A percentile compares a stretch with the other conserved stretches of the same genome.
phyloP scores from a whole-genome alignment of 768 basidiomycete genomes.

The Lactifluus subvellereus region DNA sequence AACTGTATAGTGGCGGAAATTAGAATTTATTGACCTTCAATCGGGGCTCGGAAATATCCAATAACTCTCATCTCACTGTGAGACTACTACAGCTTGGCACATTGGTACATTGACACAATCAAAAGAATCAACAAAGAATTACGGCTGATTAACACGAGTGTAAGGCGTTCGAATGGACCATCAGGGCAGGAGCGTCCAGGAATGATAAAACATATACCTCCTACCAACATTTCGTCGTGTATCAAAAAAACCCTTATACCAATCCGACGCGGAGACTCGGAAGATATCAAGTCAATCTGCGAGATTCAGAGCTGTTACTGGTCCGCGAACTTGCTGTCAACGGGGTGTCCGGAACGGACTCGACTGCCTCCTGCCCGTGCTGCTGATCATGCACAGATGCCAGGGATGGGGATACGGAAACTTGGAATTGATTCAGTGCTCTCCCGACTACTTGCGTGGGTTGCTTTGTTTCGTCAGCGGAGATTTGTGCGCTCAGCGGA shows the following conservation, averaged over 20 bases:
- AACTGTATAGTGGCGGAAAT: conserved; percentile 22
- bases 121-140: neutral
- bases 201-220: conserved; percentile 1
- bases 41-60: neutral
- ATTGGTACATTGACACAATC: neutral
- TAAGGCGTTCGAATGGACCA: neutral
- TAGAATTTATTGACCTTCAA: conserved; percentile 7
- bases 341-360: conserved; percentile 13
- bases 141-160: neutral
- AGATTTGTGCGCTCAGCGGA: neutral
- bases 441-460: neutral
- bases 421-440: neutral
- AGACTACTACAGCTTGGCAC: neutral
- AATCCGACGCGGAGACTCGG: neutral
- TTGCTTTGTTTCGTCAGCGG: neutral
- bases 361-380: neutral
- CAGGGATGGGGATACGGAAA: neutral
- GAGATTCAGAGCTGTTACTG: neutral
- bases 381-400: neutral
- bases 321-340: conserved; percentile 9
- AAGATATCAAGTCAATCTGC: neutral
- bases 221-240: neutral
- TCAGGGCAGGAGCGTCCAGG: neutral
- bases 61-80: neutral
- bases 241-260: neutral